phyloP scores from a whole-genome alignment of 2,329 filamentous ascomycete genomes.

The Clonostachys solani region DNA sequence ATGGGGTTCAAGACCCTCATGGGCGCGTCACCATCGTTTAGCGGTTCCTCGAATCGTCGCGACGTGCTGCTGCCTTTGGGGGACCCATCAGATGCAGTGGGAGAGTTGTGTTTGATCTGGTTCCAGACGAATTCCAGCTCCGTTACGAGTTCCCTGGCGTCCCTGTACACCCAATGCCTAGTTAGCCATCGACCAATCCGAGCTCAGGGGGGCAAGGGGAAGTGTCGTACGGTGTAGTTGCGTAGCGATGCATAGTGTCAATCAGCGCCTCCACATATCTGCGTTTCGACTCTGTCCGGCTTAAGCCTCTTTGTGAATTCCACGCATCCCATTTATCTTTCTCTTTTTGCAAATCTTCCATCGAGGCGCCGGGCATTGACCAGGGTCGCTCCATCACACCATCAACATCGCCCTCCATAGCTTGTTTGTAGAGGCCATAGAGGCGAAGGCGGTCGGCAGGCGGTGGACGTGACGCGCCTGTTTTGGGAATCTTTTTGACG shows the following conservation, averaged over 20 bases:
- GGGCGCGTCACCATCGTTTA: slow-evolving; percentile 45
- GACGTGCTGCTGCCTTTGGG: slow-evolving; percentile 26
- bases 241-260: slow-evolving; percentile 95
- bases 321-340: slow-evolving; percentile 87
- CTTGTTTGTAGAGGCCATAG: slow-evolving; percentile 98
- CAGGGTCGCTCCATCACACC: slow-evolving; percentile 85
- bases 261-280: slow-evolving; percentile 92
- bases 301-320: slow-evolving; percentile 80
- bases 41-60: slow-evolving; percentile 29
- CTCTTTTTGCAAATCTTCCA: slow-evolving; percentile 53
- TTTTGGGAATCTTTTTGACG: slow-evolving; percentile 95
- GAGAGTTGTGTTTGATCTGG: slow-evolving; percentile 85
- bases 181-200: neutral
- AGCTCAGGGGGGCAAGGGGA: neutral
- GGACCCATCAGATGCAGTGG: slow-evolving; percentile 56
- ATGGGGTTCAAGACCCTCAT: slow-evolving; percentile 79
- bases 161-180: slow-evolving; percentile 35
- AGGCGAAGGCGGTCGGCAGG: slow-evolving; percentile 80
- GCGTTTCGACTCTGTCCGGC: slow-evolving; percentile 88
- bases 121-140: slow-evolving; percentile 99
- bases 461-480: slow-evolving; percentile 84
- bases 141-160: slow-evolving; percentile 80
- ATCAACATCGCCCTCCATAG: slow-evolving; percentile 96
- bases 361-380: slow-evolving; percentile 35
- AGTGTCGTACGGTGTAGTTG: slow-evolving; percentile 67